Evolutionary conservation across 2,329 filamentous ascomycete genomes (phyloP).

Genomic region (Nannizziopsis barbatae): DNA sequence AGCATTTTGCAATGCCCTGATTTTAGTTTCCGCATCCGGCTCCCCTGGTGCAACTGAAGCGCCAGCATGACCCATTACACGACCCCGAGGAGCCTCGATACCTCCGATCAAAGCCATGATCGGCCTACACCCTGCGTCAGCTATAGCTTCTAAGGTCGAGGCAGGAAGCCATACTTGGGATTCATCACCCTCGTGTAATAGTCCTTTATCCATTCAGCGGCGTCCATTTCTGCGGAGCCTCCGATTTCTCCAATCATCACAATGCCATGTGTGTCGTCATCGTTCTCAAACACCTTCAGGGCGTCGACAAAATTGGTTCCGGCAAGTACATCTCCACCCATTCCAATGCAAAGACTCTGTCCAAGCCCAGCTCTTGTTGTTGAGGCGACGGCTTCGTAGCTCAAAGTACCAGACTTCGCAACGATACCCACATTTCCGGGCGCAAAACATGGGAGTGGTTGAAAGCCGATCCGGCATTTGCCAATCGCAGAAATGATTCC

Average conservation of each 20-base stretch:
- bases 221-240: constrained; percentile 57
- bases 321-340: constrained; percentile 64
- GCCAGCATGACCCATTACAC: constrained; percentile 69
- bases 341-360: constrained; percentile 64
- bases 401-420: constrained; percentile 69
- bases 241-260: constrained; percentile 64
- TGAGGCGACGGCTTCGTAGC: constrained; percentile 67
- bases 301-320: constrained; percentile 66
- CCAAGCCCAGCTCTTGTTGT: constrained; percentile 63
- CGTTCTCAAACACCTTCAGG: constrained; percentile 53
- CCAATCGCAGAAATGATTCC: constrained; percentile 66
- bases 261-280: constrained; percentile 59
- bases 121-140: constrained; percentile 40
- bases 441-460: constrained; percentile 61
- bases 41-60: constrained; percentile 60
- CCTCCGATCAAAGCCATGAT: constrained; percentile 63
- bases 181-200: constrained; percentile 48
- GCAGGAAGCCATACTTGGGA: constrained; percentile 45
- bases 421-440: constrained; percentile 62
- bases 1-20: constrained; percentile 52
- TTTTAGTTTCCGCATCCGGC: constrained; percentile 53
- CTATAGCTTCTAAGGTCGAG: constrained; percentile 3
- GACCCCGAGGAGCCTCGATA: constrained; percentile 49
- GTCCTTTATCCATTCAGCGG: constrained; percentile 60
- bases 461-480: constrained; percentile 62